Percentiles rank a stretch among this genome's conserved stretches.
phyloP scores from a whole-genome alignment of 1,284 basidiomycete species.

The Takashimella koratensis region DNA sequence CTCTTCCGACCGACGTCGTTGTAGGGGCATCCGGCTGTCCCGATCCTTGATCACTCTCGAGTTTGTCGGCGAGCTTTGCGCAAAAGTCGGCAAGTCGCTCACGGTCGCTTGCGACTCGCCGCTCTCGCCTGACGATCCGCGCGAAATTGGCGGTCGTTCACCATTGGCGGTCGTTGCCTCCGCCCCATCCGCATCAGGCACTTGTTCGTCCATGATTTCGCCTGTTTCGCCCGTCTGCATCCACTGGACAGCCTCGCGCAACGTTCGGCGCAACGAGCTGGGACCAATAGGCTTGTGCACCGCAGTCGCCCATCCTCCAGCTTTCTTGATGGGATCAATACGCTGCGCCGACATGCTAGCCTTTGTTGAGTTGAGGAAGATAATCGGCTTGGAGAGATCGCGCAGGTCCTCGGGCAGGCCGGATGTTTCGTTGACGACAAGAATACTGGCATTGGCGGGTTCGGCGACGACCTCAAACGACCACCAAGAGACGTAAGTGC shows the following conservation, averaged over 20 bases:
- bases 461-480: slow-evolving; percentile 59
- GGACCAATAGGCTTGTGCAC: slow-evolving; percentile 89
- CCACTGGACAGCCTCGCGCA: slow-evolving; percentile 69
- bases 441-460: slow-evolving; percentile 63
- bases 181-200: too few species aligned
- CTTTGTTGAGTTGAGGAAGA: slow-evolving; percentile 56
- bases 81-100: slow-evolving; percentile 3
- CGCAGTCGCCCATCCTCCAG: slow-evolving; percentile 81
- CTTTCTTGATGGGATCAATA: slow-evolving; percentile 49
- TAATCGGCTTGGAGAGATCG: slow-evolving; percentile 18
- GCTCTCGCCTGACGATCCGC: slow-evolving; percentile 30
- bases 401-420: slow-evolving; percentile 59
- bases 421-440: slow-evolving; percentile 78
- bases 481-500: slow-evolving; percentile 74
- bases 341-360: background rate
- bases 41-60: slow-evolving; percentile 10
- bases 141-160: slow-evolving; percentile 29
- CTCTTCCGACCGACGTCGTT: slow-evolving; percentile 45
- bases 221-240: slow-evolving; percentile 37
- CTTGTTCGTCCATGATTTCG: slow-evolving; percentile 3
- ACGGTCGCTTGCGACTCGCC: slow-evolving; percentile 28
- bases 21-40: slow-evolving; percentile 20
- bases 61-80: background rate
- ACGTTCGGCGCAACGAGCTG: slow-evolving; percentile 62
- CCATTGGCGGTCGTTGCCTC: too few species aligned